Base-by-base conservation (phyloP, 768 basidiomycete genomes). In the Botryobasidium botryosum region DNA sequence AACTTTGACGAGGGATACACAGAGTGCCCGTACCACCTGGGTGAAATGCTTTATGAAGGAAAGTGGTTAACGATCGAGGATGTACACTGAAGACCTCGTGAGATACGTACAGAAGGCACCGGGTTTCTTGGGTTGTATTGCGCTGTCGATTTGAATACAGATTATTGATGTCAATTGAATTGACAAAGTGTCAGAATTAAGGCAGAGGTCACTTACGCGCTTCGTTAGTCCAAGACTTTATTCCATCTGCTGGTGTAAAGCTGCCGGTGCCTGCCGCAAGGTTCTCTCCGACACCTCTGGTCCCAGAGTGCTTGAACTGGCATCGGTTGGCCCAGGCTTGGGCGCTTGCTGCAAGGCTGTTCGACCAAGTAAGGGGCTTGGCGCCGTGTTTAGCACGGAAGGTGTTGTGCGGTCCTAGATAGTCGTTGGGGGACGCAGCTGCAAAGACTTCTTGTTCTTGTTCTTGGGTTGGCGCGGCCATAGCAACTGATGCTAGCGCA, bases 271-370 rank as follows among this genome's bases (percentile, higher is more conserved):
- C 79, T 44, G 77, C 79, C 44, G 79, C 77, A 50, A 82, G 59
- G 53, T 84, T 82, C 61, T 82, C 79, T 77, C 79, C 81, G 4
- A 79, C 79, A 25, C 80, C 67, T 23, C 62, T 59, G 24, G 79
- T 79, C 18, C 70, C 70, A 12, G 78, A 79, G 56, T 88, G 85
- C 50, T 73, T 25, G 58, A 79, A 82, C 3, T 66, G 55, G 55
- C 85, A 88, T 12, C 61, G 59, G 51, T 75, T 66, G 3, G 80
- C 79, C 76, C 79, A 82, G 45, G 68, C 55, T 54, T 77, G 71
- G 5, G 83, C 85, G 47, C 69, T 71, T n/a, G 58, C 55, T 1
- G 79, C 76, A 33, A 79, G 57, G 3, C 61, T 57, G 44, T 72
- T 61, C 56, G 63, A 74, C 81, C 82, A 88, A 0, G 70, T 70